Percentiles rank a stretch among this genome's conserved stretches.
phyloP scores from a whole-genome alignment of 495 filamentous ascomycete genomes.

The Lepidopterella palustris region DNA sequence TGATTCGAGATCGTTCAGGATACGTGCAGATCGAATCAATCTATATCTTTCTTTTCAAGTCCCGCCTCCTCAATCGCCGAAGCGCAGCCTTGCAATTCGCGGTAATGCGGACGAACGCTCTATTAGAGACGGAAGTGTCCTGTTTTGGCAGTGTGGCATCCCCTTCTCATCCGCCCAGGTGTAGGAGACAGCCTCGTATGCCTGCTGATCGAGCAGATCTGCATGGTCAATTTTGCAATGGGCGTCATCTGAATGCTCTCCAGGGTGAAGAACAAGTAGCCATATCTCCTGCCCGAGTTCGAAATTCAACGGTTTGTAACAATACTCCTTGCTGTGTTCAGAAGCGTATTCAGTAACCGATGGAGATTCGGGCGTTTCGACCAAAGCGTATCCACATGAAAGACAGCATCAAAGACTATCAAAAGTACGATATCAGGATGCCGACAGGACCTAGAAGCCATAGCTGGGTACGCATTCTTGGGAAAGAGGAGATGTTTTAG shows the following conservation, averaged over 20 bases:
- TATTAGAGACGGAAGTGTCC: background rate
- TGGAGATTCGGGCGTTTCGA: no score
- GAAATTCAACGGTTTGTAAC: slow-evolving; percentile 6
- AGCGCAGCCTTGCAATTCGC: slow-evolving; percentile 10
- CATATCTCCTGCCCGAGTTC: slow-evolving; percentile 9
- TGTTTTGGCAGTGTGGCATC: background rate
- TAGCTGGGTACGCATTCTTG: no score
- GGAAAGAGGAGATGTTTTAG: no score
- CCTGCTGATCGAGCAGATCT: slow-evolving; percentile 2
- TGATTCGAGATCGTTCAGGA: no score
- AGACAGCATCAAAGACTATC: no score
- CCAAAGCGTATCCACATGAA: no score
- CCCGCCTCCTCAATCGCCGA: background rate
- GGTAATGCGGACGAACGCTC: background rate
- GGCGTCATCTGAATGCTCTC: background rate
- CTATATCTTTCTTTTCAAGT: slow-evolving; percentile 13
- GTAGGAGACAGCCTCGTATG: slow-evolving; percentile 10
- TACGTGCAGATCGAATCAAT: slow-evolving; percentile 27
- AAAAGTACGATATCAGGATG: no score
- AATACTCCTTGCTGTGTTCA: no score
- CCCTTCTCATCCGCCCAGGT: slow-evolving; percentile 2
- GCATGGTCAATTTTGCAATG: slow-evolving; percentile 4
- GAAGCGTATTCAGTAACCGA: no score
- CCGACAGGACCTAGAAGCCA: no score
- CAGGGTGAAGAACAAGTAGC: slow-evolving; percentile 1